Base-by-base conservation (phyloP, 192 early-diverging fungal species). In the Backusella tuberculispora region DNA sequence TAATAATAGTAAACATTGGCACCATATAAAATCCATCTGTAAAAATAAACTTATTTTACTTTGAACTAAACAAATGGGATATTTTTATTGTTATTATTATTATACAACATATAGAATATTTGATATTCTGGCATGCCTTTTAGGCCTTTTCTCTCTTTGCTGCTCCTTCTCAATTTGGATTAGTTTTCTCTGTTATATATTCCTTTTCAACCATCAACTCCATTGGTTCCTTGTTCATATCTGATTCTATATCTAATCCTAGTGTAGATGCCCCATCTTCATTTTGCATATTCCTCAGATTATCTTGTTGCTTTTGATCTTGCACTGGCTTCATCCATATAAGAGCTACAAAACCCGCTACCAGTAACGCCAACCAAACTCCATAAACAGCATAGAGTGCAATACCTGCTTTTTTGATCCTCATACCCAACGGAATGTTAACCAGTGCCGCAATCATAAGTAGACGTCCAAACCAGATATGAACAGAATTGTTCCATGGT, bases 381-480 rank as follows among this genome's bases (percentile, higher is more conserved):
- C 42, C 74, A 42, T 75, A 69, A 7, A 21, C 24, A 21, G 50
- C 29, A 41, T 43, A 75, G 2, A 34, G 21, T 15, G 6, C 42
- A 19, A 15, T 37, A 15, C 29, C 73, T 15, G 50, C 29, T 37
- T 38, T 21, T 47, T 75, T 75, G 12, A 75, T 75, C 5, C 65
- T 40, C 74, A 75, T 75, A 13, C 74, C 66, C 41, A 75, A 41
- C 6, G 66, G 45, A 2, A 75, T 75, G 41, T 63, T 75, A 43
- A 75, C n/a, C 29, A 69, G 14, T 7, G 73, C 73, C 6, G 66
- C 15, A 0, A 67, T 8, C 63, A 66, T 24, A 17, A 75, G 34
- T 15, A 53, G 9, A 29, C 74, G 45, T 15, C 66, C 74, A 37
- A 75, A 21, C 74, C 65, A 75, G 29, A 75, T 69, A 67, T 75